Evolutionary conservation across 2,329 filamentous ascomycete genomes (phyloP), one percentile per base, ranked within the genome.

Genomic region (Beauveria scarabaeidicola): DNA sequence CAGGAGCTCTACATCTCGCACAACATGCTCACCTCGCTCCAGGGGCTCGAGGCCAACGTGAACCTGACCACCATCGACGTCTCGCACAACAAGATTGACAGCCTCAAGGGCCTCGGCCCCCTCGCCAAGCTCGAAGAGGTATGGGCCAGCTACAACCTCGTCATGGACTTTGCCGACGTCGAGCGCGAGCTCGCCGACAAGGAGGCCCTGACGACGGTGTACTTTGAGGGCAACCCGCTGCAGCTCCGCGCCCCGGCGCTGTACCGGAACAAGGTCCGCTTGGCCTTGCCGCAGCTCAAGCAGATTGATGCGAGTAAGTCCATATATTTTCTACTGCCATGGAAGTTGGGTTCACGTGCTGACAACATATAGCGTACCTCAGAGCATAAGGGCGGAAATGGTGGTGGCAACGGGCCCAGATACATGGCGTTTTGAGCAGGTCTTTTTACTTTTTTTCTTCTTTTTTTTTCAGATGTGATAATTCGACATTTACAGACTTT

Each of bases 261-360:
- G 62, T 99, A 99, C 74, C 81, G 94, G 68, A 97, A 97, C 75
- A 99, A 99, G 76, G 85, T 99, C 47, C 82, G 88, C 61, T 75
- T 99, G 72, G 89, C 91, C 38, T 74, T 99, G 73, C 94, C 94
- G 60, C 88, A 94, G 72, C 78, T 99, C 56, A 83, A 83, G 70
- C 92, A 99, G 78, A 97, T 99, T 71, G 94, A 99, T 83, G 94
- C 94, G 61, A 95, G 93, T 97, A 80, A 85, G 91, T 90, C 40
- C 25, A 32, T 5, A n/a, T n/a, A 21, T 10, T 17, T 15, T 21
- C 4, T 36, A 13, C 11, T 5, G 5, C 4, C 5, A 36, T 6
- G 32, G 13, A 13, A 36, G 11, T 3, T 9, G n/a, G 32, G 5
- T 36, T 21, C 15, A 19, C 1, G 19, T 51, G 21, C 48, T 61